Evolutionary conservation across 2,329 filamentous ascomycete species (phyloP), one percentile per base, ranked within the genome.

Genomic region (Septoria linicola): DNA sequence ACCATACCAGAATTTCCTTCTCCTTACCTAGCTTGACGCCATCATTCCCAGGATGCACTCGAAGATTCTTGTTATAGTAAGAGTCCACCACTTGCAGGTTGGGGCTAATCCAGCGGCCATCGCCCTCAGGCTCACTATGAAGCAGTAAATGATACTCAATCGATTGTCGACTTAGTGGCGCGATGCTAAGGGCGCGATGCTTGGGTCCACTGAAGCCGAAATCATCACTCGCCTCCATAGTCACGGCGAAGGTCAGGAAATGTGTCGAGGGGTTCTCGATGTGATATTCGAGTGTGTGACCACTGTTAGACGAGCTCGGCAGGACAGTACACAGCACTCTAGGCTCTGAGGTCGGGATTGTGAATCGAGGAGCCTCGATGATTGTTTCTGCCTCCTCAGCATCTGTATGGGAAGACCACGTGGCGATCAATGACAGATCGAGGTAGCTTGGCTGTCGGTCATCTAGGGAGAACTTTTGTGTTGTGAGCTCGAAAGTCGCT

Each of bases 231-330:
- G 90, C 87, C 61, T 99, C 92, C 90, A 99, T 95, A 20, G 79
- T 83, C 41, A 97, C 71, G 23, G 88, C 90, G 71, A 99, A 99
- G 0, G 91, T 96, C 42, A 99, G 80, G 71, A 96, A 95, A 69
- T 99, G 93, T 68, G 84, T 87, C 0, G 92, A 96, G 0, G 91
- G 88, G 67, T 99, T 99, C 72, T 99, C 93, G 50, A 99, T 83
- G 3, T 83, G 89, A 66, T 87, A 87, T 53, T 79, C 72, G 32
- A 84, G 71, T 1, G 49, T 54, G 41, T 81, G 70, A 20, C 48
- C 32, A 5, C 23, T 19, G n/a, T 55, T 23, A 0, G 53, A 32
- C 2, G 51, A 20, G 8, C 43, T 32, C 19, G 21, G 27, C 10
- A 60, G 63, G 2, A 72, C 72, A 0, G 76, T 73, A 49, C 76